Percentiles rank a stretch among this genome's conserved stretches.
phyloP scores from a whole-genome alignment of 2,329 filamentous ascomycete species.

The Exserohilum rostratum region DNA sequence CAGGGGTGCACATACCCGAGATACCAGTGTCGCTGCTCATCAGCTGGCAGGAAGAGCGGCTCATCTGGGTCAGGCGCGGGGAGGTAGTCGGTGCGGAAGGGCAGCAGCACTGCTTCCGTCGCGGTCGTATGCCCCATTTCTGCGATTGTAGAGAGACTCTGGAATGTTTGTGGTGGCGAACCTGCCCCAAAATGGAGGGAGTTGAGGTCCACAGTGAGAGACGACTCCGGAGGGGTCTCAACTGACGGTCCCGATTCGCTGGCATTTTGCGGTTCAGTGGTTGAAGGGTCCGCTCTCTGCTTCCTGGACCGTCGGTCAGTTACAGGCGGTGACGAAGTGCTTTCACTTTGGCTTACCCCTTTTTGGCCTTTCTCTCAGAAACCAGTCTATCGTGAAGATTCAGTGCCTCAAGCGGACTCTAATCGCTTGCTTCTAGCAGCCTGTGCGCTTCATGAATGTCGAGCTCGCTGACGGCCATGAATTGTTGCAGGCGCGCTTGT shows the following conservation, averaged over 20 bases:
- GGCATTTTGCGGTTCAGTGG: neutral
- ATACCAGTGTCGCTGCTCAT: constrained; percentile 21
- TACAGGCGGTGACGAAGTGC: no score
- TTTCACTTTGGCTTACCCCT: neutral
- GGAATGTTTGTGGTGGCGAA: neutral
- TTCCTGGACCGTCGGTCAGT: neutral
- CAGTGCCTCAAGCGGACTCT: neutral
- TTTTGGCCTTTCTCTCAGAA: neutral
- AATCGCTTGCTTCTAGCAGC: neutral
- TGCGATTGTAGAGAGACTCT: neutral
- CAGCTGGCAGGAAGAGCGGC: constrained; percentile 11
- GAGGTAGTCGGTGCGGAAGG: neutral
- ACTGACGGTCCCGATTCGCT: neutral
- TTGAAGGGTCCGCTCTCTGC: neutral
- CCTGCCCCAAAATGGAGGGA: neutral
- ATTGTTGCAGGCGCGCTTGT: neutral
- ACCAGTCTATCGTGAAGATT: neutral
- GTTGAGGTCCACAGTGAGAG: neutral
- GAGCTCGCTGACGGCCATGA: neutral
- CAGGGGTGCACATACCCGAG: constrained; percentile 22
- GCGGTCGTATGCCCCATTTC: neutral
- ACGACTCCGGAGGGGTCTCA: neutral
- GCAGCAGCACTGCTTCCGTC: neutral
- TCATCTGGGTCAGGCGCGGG: neutral
- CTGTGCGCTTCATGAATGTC: neutral